phyloP scores from a whole-genome alignment of 1,139 yeast species.

The Suhomyces guaymorum region DNA sequence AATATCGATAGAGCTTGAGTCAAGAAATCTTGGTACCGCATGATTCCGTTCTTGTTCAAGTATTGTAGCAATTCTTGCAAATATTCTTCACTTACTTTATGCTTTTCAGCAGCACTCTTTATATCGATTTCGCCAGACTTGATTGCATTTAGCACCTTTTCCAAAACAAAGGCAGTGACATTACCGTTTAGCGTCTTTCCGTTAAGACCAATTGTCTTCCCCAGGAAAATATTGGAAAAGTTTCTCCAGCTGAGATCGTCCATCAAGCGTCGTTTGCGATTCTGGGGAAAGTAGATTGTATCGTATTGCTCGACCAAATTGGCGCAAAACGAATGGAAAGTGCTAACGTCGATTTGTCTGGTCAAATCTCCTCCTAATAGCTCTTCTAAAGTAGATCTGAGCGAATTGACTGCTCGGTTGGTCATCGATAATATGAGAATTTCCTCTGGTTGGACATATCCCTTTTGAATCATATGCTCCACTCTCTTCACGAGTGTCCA shows the following conservation, averaged over 20 bases:
- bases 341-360: slow-evolving; percentile 43
- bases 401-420: slow-evolving; percentile 62
- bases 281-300: slow-evolving; percentile 18
- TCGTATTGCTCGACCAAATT: slow-evolving; percentile 46
- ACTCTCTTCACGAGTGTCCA: slow-evolving; percentile 58
- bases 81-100: slow-evolving; percentile 24
- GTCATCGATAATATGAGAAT: slow-evolving; percentile 70
- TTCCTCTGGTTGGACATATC: slow-evolving; percentile 48
- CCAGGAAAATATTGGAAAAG: slow-evolving; percentile 36
- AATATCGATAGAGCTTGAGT: slow-evolving; percentile 32
- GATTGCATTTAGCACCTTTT: slow-evolving; percentile 33
- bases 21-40: slow-evolving; percentile 40
- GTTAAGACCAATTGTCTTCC: slow-evolving; percentile 24
- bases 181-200: slow-evolving; percentile 26
- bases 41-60: slow-evolving; percentile 32
- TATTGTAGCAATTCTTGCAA: slow-evolving; percentile 18
- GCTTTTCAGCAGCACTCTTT: slow-evolving; percentile 26
- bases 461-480: slow-evolving; percentile 43
- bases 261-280: slow-evolving; percentile 37
- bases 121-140: slow-evolving; percentile 30
- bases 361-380: slow-evolving; percentile 37
- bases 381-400: slow-evolving; percentile 37
- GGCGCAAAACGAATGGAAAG: slow-evolving; percentile 67
- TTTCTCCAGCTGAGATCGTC: slow-evolving; percentile 57
- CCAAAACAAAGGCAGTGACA: slow-evolving; percentile 33